Percentiles rank a stretch among this genome's conserved stretches.
These are phyloP conservation scores for Seminavis robusta DNA, from an alignment of 108 stramenopile species.

Conservation along the genomic window DNA sequence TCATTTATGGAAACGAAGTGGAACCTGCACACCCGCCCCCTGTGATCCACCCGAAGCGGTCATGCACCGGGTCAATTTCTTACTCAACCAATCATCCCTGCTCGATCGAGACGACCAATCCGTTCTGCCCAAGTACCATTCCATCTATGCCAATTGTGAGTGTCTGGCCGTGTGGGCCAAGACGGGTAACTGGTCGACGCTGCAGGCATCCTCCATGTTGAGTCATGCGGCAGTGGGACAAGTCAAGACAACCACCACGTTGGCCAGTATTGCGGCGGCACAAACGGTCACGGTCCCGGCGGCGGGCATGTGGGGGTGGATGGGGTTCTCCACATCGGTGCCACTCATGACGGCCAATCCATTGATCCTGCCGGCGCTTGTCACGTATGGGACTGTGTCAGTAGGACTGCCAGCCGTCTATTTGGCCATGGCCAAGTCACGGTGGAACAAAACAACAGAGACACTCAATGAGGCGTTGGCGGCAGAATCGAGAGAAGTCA, in stretches of 20 bases:
- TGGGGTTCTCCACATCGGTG: constrained; percentile 62
- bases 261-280: constrained; percentile 54
- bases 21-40: constrained; percentile 23
- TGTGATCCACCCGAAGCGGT: constrained; percentile 23
- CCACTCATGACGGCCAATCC: constrained; percentile 55
- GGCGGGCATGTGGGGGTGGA: constrained; percentile 76
- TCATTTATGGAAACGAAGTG: constrained; percentile 19
- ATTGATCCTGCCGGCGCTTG: constrained; percentile 61
- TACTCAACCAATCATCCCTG: constrained; percentile 43
- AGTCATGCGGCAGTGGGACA: constrained; percentile 60
- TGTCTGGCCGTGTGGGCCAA: constrained; percentile 83
- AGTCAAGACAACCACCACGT: constrained; percentile 64
- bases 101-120: constrained; percentile 1
- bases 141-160: constrained; percentile 72
- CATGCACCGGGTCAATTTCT: constrained; percentile 47
- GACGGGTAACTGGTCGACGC: constrained; percentile 54
- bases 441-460: constrained; percentile 62
- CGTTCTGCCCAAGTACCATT: constrained; percentile 61
- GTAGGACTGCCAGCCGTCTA: constrained; percentile 60
- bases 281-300: constrained; percentile 66
- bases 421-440: constrained; percentile 34
- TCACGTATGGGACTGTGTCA: constrained; percentile 63
- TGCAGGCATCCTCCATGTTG: constrained; percentile 51
- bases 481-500: too few relatives aligned
- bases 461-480: constrained; percentile 51